Evolutionary conservation across 1,284 basidiomycete genomes (phyloP), one percentile per base, ranked within the genome.

Genomic region (Naganishia sp.): DNA sequence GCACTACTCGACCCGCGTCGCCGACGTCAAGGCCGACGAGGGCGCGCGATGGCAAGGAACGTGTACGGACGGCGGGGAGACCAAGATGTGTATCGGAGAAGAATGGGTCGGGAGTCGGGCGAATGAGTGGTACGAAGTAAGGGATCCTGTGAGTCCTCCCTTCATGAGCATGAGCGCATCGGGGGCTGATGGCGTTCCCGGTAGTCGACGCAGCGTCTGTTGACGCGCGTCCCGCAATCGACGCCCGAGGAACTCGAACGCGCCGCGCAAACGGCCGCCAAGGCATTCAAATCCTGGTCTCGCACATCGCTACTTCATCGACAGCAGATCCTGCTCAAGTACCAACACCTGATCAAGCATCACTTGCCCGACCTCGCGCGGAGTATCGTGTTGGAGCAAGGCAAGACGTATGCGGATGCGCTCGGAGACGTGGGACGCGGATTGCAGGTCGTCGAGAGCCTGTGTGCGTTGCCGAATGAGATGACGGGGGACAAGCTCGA

Each of bases 401-500:
- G 92, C 50, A 95, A 95, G 80, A 94, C 92, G 1, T 81, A 89
- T 60, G 85, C 78, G 85, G 94, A 97, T 81, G 94, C 94, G 1
- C 91, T 92, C 71, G 94, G 94, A 0, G 95, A 99, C 78, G 86
- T 99, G 46, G 86, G 94, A 13, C 90, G 95, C 50, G 94, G 94
- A 59, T 83, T 98, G 46, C 92, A 97, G 79, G 95, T 99, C 9
- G 94, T 96, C 33, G 95, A 99, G 77, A 87, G 87, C 15, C 90
- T 93, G 25, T 86, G 88, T 60, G 88, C 87, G 39, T 88, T 94
- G 71, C 92, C 95, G 0, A 88, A 87, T 0, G 88, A 87, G 15
- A 80, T 98, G 25, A 83, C 96, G 57, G 94, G 92, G 2, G 90
- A 96, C 70, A 92, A 94, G 75, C 81, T 97, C 63, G 95, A 98